Percentiles rank a stretch among this genome's conserved stretches.
Evolutionary conservation across 129 eudicot species (phyloP).

Genomic region (Saussurea involucrata): DNA sequence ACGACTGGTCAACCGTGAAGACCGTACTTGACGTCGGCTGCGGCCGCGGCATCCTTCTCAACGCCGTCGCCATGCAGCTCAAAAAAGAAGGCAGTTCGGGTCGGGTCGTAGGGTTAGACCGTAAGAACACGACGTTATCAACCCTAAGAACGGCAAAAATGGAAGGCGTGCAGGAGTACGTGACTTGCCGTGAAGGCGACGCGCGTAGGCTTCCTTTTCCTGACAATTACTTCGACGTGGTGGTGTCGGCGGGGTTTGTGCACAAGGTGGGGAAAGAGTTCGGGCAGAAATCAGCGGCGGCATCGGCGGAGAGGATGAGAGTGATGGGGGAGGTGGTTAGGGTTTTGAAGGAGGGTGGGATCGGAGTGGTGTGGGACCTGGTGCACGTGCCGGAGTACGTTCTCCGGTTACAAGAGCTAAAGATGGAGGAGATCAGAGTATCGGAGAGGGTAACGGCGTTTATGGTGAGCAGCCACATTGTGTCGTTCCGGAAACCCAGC

Average conservation of each 20-base stretch:
- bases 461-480: slow-evolving; percentile 88
- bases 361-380: slow-evolving; percentile 93
- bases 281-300: slow-evolving; percentile 71
- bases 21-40: slow-evolving; percentile 90
- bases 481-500: slow-evolving; percentile 82
- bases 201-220: slow-evolving; percentile 72
- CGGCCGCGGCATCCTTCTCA: slow-evolving; percentile 82
- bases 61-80: slow-evolving; percentile 83
- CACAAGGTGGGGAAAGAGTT: slow-evolving; percentile 82
- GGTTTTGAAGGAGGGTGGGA: slow-evolving; percentile 83
- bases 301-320: slow-evolving; percentile 88
- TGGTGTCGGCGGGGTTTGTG: slow-evolving; percentile 79
- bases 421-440: slow-evolving; percentile 88
- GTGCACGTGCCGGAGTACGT: slow-evolving; percentile 89
- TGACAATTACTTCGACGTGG: slow-evolving; percentile 88
- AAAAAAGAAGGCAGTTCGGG: slow-evolving; percentile 87
- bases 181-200: slow-evolving; percentile 87
- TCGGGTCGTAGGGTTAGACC: slow-evolving; percentile 68
- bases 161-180: slow-evolving; percentile 91
- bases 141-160: slow-evolving; percentile 61
- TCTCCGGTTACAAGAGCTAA: slow-evolving; percentile 60
- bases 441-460: slow-evolving; percentile 95
- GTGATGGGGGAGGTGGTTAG: slow-evolving; percentile 86
- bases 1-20: slow-evolving; percentile 77
- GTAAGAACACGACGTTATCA: slow-evolving; percentile 41